phyloP scores from a whole-genome alignment of 208 protist genomes.

The Zelonia costaricensis region DNA sequence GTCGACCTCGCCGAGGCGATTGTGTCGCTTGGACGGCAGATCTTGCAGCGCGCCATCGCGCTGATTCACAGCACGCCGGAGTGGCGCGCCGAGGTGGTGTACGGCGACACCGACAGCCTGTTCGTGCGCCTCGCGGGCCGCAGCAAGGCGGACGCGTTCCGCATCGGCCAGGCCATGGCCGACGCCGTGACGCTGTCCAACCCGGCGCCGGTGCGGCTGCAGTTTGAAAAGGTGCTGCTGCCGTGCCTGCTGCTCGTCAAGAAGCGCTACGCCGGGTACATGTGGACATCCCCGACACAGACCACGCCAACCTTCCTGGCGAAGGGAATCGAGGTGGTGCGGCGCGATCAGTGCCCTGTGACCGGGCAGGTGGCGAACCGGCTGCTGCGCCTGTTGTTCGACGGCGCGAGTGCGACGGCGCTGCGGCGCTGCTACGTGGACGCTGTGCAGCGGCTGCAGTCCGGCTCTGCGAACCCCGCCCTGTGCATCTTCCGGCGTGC shows the following conservation, averaged over 20 bases:
- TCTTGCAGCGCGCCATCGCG: conserved; percentile 97
- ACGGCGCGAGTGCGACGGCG: conserved; percentile 24
- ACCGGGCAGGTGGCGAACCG: conserved; percentile 42
- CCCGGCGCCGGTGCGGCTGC: conserved; percentile 96
- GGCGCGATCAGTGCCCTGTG: conserved; percentile 98
- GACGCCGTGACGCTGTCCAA: conserved; percentile 93
- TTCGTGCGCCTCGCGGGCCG: conserved; percentile 93
- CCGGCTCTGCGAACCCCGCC: conserved; percentile 47
- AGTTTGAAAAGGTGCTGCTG: conserved; percentile 99
- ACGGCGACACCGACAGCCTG: conserved; percentile 99
- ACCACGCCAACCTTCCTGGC: conserved; percentile 96
- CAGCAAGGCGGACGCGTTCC: conserved; percentile 64
- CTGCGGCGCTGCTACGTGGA: conserved; percentile 36
- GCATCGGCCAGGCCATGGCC: conserved; percentile 75
- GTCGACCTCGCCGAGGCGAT: conserved; percentile 95
- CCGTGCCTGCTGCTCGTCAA: conserved; percentile 99
- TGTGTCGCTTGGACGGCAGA: conserved; percentile 98
- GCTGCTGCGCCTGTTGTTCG: conserved; percentile 62
- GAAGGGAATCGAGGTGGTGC: conserved; percentile 99
- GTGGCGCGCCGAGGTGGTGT: conserved; percentile 97
- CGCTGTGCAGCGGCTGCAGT: conserved; percentile 50
- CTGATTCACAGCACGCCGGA: conserved; percentile 95
- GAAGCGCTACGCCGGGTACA: conserved; percentile 99
- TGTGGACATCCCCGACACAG: conserved; percentile 95
- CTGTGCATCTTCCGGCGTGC: conserved; percentile 78